These are phyloP conservation scores for Chaetothyriales sp. DNA, from an alignment of 2,329 filamentous ascomycete genomes.

Conservation along the genomic window DNA sequence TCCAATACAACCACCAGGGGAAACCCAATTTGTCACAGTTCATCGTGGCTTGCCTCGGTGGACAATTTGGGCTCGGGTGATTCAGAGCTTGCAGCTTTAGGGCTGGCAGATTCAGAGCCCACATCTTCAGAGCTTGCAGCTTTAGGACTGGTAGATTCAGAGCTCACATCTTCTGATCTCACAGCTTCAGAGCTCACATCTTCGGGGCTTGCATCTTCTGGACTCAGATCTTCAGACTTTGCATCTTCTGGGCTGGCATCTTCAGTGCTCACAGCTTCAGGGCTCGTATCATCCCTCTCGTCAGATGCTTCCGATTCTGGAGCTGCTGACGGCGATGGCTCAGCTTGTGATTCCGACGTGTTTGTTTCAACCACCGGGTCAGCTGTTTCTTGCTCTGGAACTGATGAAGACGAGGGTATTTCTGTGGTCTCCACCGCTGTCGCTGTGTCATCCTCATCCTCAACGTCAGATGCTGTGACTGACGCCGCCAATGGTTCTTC, in stretches of 20 bases:
- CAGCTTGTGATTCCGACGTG: not conserved
- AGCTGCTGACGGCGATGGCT: constrained; percentile 2
- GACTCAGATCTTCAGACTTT: no score
- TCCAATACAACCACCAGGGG: not conserved
- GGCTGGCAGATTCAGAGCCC: no score
- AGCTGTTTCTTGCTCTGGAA: not conserved
- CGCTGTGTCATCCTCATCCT: not conserved
- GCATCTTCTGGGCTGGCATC: no score
- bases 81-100: not conserved
- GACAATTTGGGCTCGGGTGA: constrained; percentile 4
- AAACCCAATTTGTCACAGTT: constrained; percentile 4
- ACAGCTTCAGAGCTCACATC: no score
- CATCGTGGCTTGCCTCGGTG: constrained; percentile 8
- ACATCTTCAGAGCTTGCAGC: no score
- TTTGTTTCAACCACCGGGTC: not conserved
- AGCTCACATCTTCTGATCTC: no score
- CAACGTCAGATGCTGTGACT: not conserved
- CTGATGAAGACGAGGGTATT: constrained; percentile 1
- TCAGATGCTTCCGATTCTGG: not conserved
- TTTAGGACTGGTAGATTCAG: no score
- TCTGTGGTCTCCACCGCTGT: not conserved
- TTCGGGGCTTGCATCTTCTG: no score
- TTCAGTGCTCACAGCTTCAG: not conserved
- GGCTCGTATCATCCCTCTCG: not conserved
- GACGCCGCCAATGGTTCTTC: constrained; percentile 2